These are phyloP conservation scores for Claviceps purpurea DNA, from an alignment of 2,329 filamentous ascomycete species.

Conservation along the genomic window DNA sequence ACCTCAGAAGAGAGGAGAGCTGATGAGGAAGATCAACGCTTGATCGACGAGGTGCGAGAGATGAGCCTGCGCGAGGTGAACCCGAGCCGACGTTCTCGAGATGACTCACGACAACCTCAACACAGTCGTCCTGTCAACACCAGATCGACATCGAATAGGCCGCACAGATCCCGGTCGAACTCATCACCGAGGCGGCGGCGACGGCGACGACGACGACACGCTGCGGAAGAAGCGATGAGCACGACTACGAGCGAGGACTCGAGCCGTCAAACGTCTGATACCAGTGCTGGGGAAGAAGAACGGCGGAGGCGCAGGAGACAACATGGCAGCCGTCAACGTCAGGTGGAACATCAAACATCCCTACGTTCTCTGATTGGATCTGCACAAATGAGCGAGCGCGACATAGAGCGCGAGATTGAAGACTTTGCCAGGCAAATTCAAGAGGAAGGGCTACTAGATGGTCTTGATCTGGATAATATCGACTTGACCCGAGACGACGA, in stretches of 20 bases:
- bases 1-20: slow-evolving; percentile 38
- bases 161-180: slow-evolving; percentile 17
- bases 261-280: slow-evolving; percentile 18
- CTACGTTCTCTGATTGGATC: slow-evolving; percentile 72
- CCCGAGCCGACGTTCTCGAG: slow-evolving; percentile 26
- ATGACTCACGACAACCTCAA: slow-evolving; percentile 16
- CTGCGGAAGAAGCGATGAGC: slow-evolving; percentile 11
- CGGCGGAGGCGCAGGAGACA: slow-evolving; percentile 21
- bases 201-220: slow-evolving; percentile 15
- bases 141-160: slow-evolving; percentile 18
- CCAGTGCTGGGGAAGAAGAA: slow-evolving; percentile 23
- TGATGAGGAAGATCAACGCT: slow-evolving; percentile 53
- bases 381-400: slow-evolving; percentile 60
- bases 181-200: slow-evolving; percentile 2
- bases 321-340: slow-evolving; percentile 38
- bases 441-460: slow-evolving; percentile 75
- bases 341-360: slow-evolving; percentile 81
- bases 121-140: slow-evolving; percentile 23
- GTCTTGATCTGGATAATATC: slow-evolving; percentile 77
- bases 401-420: slow-evolving; percentile 79
- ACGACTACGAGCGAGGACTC: slow-evolving; percentile 14
- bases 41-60: slow-evolving; percentile 59
- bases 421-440: slow-evolving; percentile 83
- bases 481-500: slow-evolving; percentile 77
- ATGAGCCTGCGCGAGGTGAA: slow-evolving; percentile 59